These are phyloP conservation scores for Artemisia annua DNA, from an alignment of 129 eudicot genomes.

Conservation along the genomic window DNA sequence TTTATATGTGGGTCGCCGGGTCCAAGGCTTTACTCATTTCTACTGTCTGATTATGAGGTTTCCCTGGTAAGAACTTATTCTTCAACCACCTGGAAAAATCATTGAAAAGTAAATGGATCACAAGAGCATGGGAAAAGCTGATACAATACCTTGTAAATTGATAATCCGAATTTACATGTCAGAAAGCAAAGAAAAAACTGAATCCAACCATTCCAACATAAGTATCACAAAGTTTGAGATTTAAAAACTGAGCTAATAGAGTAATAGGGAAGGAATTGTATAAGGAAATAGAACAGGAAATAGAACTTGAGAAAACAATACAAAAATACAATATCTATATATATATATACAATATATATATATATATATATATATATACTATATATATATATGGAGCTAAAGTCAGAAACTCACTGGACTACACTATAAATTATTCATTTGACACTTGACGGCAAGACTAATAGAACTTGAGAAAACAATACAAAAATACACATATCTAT, in stretches of 20 bases:
- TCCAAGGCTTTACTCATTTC: neutral
- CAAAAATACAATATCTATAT: too few species aligned
- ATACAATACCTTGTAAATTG: neutral
- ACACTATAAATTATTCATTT: too few species aligned
- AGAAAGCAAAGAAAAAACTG: neutral
- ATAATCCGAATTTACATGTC: neutral
- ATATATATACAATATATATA: too few species aligned
- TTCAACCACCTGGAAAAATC: conserved; percentile 16
- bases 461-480: too few species aligned
- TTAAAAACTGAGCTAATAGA: neutral
- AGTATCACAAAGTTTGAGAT: neutral
- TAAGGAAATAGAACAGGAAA: too few species aligned
- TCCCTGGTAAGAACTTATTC: conserved; percentile 10
- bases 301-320: too few species aligned
- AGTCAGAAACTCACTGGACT: too few species aligned
- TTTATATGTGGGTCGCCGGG: neutral
- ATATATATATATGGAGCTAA: too few species aligned
- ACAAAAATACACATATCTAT: too few species aligned
- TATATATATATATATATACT: too few species aligned
- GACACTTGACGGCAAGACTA: too few species aligned
- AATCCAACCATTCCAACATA: neutral
- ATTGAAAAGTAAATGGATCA: neutral
- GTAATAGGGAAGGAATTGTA: neutral
- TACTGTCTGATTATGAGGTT: neutral
- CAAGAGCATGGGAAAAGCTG: neutral